A percentile compares a stretch with the other conserved stretches of the same genome.
Evolutionary conservation across 192 early-diverging fungal genomes (phyloP).

Genomic region (Coemansia sp.): DNA sequence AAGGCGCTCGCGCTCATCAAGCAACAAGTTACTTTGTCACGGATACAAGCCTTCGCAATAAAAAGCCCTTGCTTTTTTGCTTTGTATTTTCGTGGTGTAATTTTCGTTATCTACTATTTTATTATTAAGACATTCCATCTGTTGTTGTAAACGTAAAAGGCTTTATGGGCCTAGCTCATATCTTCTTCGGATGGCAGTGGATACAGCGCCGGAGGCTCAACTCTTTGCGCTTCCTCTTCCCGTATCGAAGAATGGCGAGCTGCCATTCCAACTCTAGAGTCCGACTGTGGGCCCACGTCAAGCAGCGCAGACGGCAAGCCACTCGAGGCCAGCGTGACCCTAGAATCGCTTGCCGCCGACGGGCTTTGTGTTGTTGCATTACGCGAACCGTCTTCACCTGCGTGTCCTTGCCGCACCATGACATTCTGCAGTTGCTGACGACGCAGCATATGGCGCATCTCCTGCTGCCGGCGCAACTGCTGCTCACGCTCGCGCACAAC

Average conservation of each 20-base stretch:
- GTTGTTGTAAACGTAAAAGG: not conserved
- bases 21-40: not conserved
- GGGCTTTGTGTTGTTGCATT: no score
- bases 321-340: not conserved
- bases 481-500: slow-evolving; percentile 46
- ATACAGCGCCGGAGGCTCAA: slow-evolving; percentile 33
- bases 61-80: not conserved
- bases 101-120: not conserved
- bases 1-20: slow-evolving; percentile 19
- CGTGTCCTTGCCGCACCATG: not conserved
- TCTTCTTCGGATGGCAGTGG: slow-evolving; percentile 41
- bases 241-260: not conserved
- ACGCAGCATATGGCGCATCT: slow-evolving; percentile 10
- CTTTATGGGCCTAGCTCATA: slow-evolving; percentile 3
- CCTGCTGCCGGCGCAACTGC: slow-evolving; percentile 35
- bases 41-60: slow-evolving; percentile 19
- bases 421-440: slow-evolving; percentile 10
- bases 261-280: not conserved
- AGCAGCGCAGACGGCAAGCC: not conserved
- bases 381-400: no score
- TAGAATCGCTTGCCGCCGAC: not conserved
- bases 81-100: not conserved
- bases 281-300: slow-evolving; percentile 11
- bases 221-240: not conserved
- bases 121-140: not conserved